Percentiles rank a stretch among this genome's conserved stretches.
Evolutionary conservation across 2,329 filamentous ascomycete genomes (phyloP).

Genomic region (Chrysoporthe austroafricana): DNA sequence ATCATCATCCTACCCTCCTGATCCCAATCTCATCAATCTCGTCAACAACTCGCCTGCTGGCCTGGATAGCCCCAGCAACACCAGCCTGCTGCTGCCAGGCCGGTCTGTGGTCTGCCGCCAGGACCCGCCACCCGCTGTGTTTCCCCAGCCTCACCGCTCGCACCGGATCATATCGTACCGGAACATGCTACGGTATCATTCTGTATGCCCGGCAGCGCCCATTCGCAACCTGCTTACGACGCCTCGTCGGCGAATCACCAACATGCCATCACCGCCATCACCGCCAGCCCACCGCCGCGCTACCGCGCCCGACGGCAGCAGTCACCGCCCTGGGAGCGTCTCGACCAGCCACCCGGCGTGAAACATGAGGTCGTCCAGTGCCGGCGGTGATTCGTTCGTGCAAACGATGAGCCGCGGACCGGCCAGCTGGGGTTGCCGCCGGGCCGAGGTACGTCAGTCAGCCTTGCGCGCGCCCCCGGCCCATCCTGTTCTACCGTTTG

Average conservation of each 20-base stretch:
- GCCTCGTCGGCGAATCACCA: neutral
- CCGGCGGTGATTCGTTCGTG: neutral
- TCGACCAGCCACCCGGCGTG: neutral
- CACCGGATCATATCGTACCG: neutral
- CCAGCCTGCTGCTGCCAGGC: neutral
- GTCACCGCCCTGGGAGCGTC: neutral
- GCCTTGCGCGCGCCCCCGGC: neutral
- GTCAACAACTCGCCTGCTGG: neutral
- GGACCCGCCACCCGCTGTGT: no score
- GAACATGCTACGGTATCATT: neutral
- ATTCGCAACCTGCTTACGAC: neutral
- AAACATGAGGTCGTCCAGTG: neutral
- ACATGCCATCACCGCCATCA: neutral
- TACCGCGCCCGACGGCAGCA: neutral
- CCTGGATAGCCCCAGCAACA: neutral
- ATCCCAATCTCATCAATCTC: neutral
- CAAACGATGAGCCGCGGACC: neutral
- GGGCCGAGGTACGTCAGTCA: conserved; percentile 3
- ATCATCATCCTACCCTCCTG: neutral
- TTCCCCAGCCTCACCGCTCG: neutral
- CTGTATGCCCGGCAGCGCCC: no score
- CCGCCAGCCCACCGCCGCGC: neutral
- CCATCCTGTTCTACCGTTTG: no score
- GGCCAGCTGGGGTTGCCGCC: neutral
- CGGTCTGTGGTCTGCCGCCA: neutral